Base-by-base conservation (phyloP, 768 basidiomycete genomes). In the Serpula lacrymans region DNA sequence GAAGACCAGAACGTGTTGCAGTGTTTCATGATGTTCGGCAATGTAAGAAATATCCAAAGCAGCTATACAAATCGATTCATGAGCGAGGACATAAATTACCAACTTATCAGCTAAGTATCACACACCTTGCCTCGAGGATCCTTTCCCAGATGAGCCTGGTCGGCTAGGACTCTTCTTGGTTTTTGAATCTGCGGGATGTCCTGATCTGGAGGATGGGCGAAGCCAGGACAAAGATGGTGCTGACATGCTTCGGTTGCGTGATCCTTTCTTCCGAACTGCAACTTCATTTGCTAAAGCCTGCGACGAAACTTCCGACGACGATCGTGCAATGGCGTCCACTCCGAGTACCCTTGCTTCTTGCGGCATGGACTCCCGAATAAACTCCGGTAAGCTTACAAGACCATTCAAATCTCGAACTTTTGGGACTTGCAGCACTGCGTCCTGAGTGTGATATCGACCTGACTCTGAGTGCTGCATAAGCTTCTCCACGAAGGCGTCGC, bases 11-110 rank as follows among this genome's bases (percentile, higher is more conserved):
- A 95, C 73, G 35, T 84, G 84, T 17, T 82, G 80, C 4, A 97
- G 75, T 42, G 81, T 88, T 57, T 93, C 88, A 55, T 94, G 91
- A 53, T 89, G 77, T 61, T 96, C 94, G 1, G 79, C 78, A 20
- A 84, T 64, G 46, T 75, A 82, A 12, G 68, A 59, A 7, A 82
- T 59, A 34, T 68, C 60, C 6, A 75, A 54, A 0, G 60, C 60
- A 28, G 45, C 57, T 60, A 30, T 7, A 14, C 28, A 30, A 20
- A 11, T 8, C 27, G 38, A 18, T 30, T 14, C 9, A n/a, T 29
- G n/a, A 9, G 27, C 33, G 33, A 10, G 33, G 9, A 10, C 17
- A 34, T 29, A 9, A 9, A 29, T 29, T 9, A n/a, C 9, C 14
- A 33, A 33, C n/a, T n/a, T n/a, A n/a, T n/a, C n/a, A n/a, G n/a